These are phyloP conservation scores for Exophiala lecanii-corni DNA, from an alignment of 2,329 filamentous ascomycete genomes.

Conservation along the genomic window DNA sequence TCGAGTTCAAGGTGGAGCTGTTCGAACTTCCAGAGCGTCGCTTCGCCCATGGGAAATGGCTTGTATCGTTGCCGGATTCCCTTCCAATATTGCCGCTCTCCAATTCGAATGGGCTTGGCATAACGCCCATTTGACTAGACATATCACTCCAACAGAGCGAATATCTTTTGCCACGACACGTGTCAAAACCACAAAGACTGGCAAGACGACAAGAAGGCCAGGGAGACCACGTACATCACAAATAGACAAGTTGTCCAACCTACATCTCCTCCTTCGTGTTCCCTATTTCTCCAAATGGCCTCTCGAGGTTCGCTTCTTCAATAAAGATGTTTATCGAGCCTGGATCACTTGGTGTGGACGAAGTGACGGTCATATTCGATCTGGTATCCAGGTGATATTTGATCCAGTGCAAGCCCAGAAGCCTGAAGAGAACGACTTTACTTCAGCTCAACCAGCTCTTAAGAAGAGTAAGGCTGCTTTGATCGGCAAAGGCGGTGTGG, in stretches of 20 bases:
- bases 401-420: conserved; percentile 39
- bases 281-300: conserved; percentile 81
- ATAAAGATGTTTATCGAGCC: conserved; percentile 59
- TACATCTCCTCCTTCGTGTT: conserved; percentile 75
- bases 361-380: conserved; percentile 45
- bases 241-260: conserved; percentile 67
- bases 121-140: conserved; percentile 74
- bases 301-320: conserved; percentile 73
- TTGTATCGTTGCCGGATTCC: conserved; percentile 80
- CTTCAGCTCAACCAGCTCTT: conserved; percentile 23
- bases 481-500: conserved; percentile 35
- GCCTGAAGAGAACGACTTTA: conserved; percentile 22
- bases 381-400: conserved; percentile 50
- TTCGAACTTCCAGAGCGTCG: conserved; percentile 61
- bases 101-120: conserved; percentile 98
- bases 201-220: conserved; percentile 44
- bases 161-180: conserved; percentile 24
- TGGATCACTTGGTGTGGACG: conserved; percentile 61
- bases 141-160: conserved; percentile 60
- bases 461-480: conserved; percentile 22
- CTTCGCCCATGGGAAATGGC: conserved; percentile 90
- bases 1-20: conserved; percentile 71
- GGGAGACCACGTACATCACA: conserved; percentile 58
- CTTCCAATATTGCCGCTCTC: conserved; percentile 76
- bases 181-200: conserved; percentile 29